Percentiles rank a stretch among this genome's conserved stretches.
Evolutionary conservation across 768 basidiomycete species (phyloP).

Genomic region (Sarcodon aspratus): DNA sequence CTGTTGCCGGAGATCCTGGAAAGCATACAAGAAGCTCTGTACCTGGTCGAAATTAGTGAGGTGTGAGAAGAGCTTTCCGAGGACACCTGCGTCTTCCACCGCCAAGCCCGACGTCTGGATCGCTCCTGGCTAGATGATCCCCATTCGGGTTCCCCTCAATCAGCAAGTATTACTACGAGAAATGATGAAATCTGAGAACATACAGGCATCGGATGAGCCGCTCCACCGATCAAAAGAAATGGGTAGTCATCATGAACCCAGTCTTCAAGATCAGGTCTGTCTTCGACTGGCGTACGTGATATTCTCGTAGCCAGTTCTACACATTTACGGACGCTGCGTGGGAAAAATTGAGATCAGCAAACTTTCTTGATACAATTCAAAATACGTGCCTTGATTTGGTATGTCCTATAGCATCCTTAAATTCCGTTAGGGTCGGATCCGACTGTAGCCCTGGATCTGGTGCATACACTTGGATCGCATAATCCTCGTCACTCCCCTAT

Average conservation of each 20-base stretch:
- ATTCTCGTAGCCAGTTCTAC: too few relatives aligned
- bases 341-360: too few relatives aligned
- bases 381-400: too few relatives aligned
- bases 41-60: constrained; percentile 15
- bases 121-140: constrained; percentile 14
- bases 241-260: constrained; percentile 18
- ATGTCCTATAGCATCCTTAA: too few relatives aligned
- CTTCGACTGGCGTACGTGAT: neutral
- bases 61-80: constrained; percentile 22
- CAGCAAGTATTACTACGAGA: neutral
- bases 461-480: too few relatives aligned
- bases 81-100: constrained; percentile 19
- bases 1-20: constrained; percentile 12
- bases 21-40: constrained; percentile 13
- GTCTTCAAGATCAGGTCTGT: constrained; percentile 13
- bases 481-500: too few relatives aligned
- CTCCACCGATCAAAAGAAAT: constrained; percentile 18
- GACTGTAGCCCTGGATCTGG: too few relatives aligned
- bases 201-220: constrained; percentile 20
- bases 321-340: too few relatives aligned
- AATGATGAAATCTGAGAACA: neutral
- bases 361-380: too few relatives aligned
- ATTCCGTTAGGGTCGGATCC: too few relatives aligned
- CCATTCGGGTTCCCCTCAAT: neutral
- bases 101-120: constrained; percentile 17